Percentiles rank a stretch among this genome's conserved stretches.
phyloP scores from a whole-genome alignment of 169 alveolate genomes.

The Eimeria praecox region DNA sequence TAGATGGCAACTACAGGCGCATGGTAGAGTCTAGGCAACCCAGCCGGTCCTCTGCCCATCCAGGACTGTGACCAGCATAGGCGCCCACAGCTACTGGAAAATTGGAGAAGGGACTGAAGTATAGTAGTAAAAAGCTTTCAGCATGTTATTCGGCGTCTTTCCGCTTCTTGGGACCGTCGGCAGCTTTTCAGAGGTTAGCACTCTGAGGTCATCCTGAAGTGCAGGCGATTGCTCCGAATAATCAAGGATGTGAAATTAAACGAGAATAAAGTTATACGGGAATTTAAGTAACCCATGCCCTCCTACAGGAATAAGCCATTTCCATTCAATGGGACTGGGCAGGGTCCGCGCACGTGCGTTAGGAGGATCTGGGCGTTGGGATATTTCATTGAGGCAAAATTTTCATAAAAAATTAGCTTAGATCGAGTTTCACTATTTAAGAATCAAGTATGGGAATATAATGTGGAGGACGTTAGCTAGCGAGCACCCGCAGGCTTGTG shows the following conservation, averaged over 20 bases:
- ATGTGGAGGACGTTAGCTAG: not conserved
- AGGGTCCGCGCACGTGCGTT: not conserved
- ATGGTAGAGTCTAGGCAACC: not conserved
- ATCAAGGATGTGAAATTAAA: not conserved
- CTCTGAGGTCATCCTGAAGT: not conserved
- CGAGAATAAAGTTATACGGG: not conserved
- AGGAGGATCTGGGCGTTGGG: not conserved
- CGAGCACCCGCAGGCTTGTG: not conserved
- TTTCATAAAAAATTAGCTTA: not conserved
- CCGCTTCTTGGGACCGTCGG: not conserved
- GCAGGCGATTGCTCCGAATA: not conserved
- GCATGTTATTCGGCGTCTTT: not conserved
- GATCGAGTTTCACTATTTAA: not conserved
- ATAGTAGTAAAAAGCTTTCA: not conserved
- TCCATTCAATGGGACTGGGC: constrained; percentile 13
- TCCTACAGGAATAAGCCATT: not conserved
- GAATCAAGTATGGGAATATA: not conserved
- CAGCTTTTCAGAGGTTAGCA: not conserved
- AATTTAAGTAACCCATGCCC: not conserved
- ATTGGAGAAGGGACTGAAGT: not conserved
- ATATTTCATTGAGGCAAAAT: not conserved
- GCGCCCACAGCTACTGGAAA: not conserved
- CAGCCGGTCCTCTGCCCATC: not conserved
- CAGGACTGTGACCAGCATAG: not conserved
- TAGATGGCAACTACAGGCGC: not conserved